Evolutionary conservation across 306 rosid genomes (phyloP).

Genomic region (Ceratonia siliqua): DNA sequence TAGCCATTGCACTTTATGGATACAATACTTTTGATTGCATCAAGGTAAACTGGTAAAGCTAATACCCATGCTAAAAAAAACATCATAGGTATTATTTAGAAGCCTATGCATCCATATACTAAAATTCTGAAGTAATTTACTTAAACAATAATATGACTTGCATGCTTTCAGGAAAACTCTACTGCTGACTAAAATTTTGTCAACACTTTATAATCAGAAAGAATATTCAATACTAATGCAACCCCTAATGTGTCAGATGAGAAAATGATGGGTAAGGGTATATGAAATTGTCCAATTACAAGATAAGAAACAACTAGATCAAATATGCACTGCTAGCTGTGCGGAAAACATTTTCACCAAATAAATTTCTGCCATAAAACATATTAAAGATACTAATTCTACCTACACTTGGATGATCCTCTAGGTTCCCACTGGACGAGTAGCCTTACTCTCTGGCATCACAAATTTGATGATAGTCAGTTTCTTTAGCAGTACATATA

Average conservation of each 20-base stretch:
- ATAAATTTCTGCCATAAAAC: constrained; percentile 29
- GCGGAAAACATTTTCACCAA: constrained; percentile 5
- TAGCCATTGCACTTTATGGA: no score
- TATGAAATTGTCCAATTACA: constrained; percentile 20
- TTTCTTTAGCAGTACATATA: constrained; percentile 28
- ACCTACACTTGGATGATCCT: constrained; percentile 45
- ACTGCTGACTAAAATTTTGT: no score
- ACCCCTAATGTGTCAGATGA: background rate
- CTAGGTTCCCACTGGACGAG: constrained; percentile 41
- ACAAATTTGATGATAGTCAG: constrained; percentile 42
- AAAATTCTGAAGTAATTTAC: background rate
- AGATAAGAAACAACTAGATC: constrained; percentile 12
- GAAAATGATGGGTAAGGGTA: background rate
- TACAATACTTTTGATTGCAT: no score
- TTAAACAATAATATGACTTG: background rate
- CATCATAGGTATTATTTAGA: no score
- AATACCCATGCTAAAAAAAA: no score
- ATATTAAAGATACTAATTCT: constrained; percentile 43
- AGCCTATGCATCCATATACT: background rate
- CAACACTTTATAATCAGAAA: background rate
- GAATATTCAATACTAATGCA: background rate
- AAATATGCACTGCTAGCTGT: constrained; percentile 16
- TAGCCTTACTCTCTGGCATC: constrained; percentile 50
- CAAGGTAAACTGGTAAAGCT: no score
- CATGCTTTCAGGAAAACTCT: background rate